These are phyloP conservation scores for Fusarium bactridioides DNA, from an alignment of 2,329 filamentous ascomycete species.

Conservation along the genomic window DNA sequence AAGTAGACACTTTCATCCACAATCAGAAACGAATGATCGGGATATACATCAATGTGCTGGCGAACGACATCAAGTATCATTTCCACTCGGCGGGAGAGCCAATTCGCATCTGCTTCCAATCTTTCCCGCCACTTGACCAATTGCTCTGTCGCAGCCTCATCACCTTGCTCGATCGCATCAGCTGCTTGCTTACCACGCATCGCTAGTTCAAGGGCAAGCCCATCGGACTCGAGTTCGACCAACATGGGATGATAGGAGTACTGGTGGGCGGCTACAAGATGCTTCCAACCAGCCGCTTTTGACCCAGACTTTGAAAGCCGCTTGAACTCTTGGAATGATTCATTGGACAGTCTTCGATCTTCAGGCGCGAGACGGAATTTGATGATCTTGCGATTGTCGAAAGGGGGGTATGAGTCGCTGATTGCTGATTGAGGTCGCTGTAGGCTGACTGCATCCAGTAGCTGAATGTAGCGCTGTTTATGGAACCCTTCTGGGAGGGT, in stretches of 20 bases:
- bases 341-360: no score
- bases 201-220: not conserved
- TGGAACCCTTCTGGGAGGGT: not conserved
- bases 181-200: not conserved
- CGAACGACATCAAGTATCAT: not conserved
- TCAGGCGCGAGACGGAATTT: no score
- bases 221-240: not conserved
- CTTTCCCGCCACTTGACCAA: not conserved
- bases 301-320: accelerated
- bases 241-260: not conserved
- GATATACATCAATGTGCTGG: not conserved
- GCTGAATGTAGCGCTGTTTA: not conserved
- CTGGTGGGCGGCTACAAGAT: not conserved
- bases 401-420: no score
- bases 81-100: not conserved
- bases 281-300: no score
- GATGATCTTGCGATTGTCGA: no score
- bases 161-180: not conserved
- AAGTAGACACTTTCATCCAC: not conserved
- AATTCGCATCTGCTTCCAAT: not conserved
- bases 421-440: no score
- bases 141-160: not conserved
- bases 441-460: not conserved
- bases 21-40: not conserved
- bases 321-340: no score